These are phyloP conservation scores for Saccharomycopsis sp. DNA, from an alignment of 805 yeast genomes.

Conservation along the genomic window DNA sequence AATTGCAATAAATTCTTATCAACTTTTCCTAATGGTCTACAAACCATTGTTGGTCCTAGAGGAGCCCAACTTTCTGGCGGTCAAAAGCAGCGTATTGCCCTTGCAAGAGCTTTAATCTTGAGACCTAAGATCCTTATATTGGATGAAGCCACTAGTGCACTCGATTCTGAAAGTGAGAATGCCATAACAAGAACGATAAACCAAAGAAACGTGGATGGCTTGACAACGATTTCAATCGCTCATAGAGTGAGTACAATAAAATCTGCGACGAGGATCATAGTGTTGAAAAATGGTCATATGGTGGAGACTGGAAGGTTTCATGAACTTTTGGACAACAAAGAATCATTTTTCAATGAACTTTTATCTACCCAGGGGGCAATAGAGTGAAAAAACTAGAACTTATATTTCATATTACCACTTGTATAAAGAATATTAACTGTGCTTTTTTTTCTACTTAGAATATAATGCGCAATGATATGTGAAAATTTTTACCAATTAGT, in stretches of 20 bases:
- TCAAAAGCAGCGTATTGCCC: constrained; percentile 86
- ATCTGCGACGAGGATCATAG: constrained; percentile 75
- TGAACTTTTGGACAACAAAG: constrained; percentile 37
- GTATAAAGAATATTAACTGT: no score
- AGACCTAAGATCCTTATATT: constrained; percentile 75
- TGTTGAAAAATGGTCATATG: constrained; percentile 65
- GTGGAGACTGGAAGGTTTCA: constrained; percentile 63
- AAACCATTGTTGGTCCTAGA: constrained; percentile 79
- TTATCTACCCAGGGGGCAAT: constrained; percentile 27
- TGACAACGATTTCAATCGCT: constrained; percentile 83
- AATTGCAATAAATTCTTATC: constrained; percentile 65
- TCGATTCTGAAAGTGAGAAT: constrained; percentile 83
- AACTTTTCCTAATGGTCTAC: constrained; percentile 74
- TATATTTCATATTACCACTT: no score
- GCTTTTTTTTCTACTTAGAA: no score
- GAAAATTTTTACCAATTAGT: constrained; percentile 69
- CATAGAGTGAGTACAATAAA: constrained; percentile 85
- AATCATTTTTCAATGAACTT: constrained; percentile 31
- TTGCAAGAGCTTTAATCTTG: constrained; percentile 78
- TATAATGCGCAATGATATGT: no score
- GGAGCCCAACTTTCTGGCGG: constrained; percentile 92
- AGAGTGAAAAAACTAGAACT: no score
- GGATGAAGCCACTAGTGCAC: constrained; percentile 93
- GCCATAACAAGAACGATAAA: constrained; percentile 70
- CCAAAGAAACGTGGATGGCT: constrained; percentile 45